Evolutionary conservation across 768 basidiomycete species (phyloP).

Genomic region (Termitomyces sp.): DNA sequence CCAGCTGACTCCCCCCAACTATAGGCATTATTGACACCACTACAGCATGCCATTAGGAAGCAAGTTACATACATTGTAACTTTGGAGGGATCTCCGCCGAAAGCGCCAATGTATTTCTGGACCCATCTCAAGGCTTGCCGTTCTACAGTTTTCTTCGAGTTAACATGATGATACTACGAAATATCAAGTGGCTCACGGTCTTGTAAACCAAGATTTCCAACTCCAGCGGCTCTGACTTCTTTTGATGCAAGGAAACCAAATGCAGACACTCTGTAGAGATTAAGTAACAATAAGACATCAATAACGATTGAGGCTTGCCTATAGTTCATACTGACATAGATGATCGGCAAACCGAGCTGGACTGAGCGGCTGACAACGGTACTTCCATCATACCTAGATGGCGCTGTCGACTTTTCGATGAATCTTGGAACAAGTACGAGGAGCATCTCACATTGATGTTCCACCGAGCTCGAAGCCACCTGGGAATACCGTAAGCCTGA

Average conservation of each 20-base stretch:
- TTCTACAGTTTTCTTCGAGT: neutral
- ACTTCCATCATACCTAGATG: conserved; percentile 37
- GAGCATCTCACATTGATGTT: conserved; percentile 33
- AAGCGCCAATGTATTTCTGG: conserved; percentile 53
- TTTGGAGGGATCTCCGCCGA: conserved; percentile 56
- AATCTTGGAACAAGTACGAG: conserved; percentile 18
- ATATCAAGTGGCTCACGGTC: conserved; percentile 40
- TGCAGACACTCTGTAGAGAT: conserved; percentile 13
- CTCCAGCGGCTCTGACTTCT: conserved; percentile 40
- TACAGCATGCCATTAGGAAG: neutral
- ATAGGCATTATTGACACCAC: neutral
- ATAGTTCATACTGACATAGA: conserved; percentile 56
- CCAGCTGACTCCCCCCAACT: conserved; percentile 60
- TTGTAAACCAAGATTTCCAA: conserved; percentile 56
- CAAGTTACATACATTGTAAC: conserved; percentile 41
- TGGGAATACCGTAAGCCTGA: neutral
- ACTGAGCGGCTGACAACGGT: conserved; percentile 40
- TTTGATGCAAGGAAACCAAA: conserved; percentile 45
- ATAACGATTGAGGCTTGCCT: conserved; percentile 16
- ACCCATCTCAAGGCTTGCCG: conserved; percentile 51
- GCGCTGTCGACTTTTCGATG: neutral
- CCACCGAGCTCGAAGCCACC: conserved; percentile 30
- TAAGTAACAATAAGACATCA: neutral
- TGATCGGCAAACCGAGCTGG: conserved; percentile 38
- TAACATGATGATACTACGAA: neutral